These are phyloP conservation scores for Candida buenavistaensis DNA, from an alignment of 1,139 yeast species.

Conservation along the genomic window DNA sequence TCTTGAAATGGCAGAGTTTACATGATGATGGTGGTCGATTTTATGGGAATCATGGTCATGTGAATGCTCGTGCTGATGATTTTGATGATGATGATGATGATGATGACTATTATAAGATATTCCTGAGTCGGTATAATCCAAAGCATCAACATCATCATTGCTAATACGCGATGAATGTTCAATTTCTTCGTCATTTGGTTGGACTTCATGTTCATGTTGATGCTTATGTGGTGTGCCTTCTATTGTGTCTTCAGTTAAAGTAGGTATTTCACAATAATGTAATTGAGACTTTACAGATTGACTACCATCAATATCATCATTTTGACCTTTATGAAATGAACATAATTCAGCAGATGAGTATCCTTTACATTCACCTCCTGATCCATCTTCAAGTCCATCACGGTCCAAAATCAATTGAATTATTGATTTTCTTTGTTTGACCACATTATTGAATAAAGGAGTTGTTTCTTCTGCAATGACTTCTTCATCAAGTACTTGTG, in stretches of 20 bases:
- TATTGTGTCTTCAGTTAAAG: slow-evolving; percentile 1
- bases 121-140: background rate
- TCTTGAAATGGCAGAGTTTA: slow-evolving; percentile 74
- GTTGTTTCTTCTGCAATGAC: slow-evolving; percentile 35
- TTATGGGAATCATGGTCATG: slow-evolving; percentile 21
- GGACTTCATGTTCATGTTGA: slow-evolving; percentile 3
- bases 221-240: background rate
- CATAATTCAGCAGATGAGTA: slow-evolving; percentile 48
- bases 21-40: slow-evolving; percentile 73
- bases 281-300: slow-evolving; percentile 14
- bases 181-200: too few species aligned
- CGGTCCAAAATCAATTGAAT: slow-evolving; percentile 24
- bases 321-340: slow-evolving; percentile 16
- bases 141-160: slow-evolving; percentile 1
- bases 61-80: slow-evolving; percentile 10
- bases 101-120: too few species aligned
- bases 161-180: too few species aligned
- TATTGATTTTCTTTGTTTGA: slow-evolving; percentile 22
- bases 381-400: slow-evolving; percentile 20
- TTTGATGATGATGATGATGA: slow-evolving; percentile 13
- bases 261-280: slow-evolving; percentile 44
- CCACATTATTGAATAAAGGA: slow-evolving; percentile 13
- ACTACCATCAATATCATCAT: slow-evolving; percentile 2
- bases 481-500: too few species aligned
- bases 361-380: slow-evolving; percentile 54